Conservation (phyloP, 495 filamentous ascomycete genomes). For the Penicillium waksmanii region DNA sequence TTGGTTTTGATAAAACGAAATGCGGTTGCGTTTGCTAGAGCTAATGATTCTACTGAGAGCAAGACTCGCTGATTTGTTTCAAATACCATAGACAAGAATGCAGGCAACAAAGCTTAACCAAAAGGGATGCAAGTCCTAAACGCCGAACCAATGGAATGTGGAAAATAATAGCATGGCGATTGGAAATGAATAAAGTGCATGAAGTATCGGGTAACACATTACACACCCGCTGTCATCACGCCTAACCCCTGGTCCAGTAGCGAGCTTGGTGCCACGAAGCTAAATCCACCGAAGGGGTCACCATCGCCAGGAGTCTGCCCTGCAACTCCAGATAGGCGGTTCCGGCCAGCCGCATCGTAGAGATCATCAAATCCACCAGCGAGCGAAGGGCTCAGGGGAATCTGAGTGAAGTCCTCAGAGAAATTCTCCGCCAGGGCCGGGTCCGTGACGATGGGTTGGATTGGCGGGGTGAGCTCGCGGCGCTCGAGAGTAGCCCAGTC, state of each 20-base stretch:
- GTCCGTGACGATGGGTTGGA: constrained; percentile 89
- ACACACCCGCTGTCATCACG: constrained; percentile 35
- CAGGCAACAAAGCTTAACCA: not conserved
- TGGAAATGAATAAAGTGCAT: not conserved
- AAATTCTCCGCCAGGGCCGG: constrained; percentile 97
- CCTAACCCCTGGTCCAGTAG: constrained; percentile 66
- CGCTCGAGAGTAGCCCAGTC: constrained; percentile 84
- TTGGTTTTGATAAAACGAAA: too few species aligned
- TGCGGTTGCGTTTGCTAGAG: too few species aligned
- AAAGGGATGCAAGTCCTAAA: not conserved
- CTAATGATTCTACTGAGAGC: not conserved
- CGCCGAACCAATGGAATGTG: not conserved
- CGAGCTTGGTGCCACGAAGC: constrained; percentile 88
- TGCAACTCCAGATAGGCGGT: constrained; percentile 26
- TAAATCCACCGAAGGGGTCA: constrained; percentile 92
- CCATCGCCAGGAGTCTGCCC: constrained; percentile 44
- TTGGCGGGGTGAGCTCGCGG: constrained; percentile 81
- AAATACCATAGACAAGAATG: not conserved
- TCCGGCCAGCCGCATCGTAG: constrained; percentile 21
- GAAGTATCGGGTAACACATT: not conserved
- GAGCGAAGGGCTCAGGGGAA: constrained; percentile 76
- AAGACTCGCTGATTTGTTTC: not conserved
- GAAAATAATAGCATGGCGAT: not conserved
- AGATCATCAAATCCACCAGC: constrained; percentile 40
- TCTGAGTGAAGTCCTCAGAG: constrained; percentile 78